Conservation (phyloP, 1,284 basidiomycete species). For the Rhizopogon parksii region DNA sequence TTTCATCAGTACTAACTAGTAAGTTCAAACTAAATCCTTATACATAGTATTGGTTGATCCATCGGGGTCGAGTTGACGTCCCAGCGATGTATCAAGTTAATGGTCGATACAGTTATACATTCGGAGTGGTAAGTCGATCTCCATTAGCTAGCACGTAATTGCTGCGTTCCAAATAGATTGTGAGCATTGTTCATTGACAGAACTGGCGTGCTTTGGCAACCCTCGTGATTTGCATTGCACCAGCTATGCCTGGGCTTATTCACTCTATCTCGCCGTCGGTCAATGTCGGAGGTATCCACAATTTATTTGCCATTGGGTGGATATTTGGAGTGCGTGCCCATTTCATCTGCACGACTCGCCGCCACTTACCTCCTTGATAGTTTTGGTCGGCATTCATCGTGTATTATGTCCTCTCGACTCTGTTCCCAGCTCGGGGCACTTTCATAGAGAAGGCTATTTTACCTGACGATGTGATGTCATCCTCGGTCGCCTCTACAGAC, state of each 20-base stretch:
- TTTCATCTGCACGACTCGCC: not conserved
- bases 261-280: constrained; percentile 2
- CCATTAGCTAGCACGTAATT: not conserved
- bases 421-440: constrained; percentile 6
- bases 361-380: not conserved
- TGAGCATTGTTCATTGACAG: not conserved
- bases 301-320: constrained; percentile 7
- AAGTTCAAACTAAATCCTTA: not conserved
- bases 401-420: constrained; percentile 2
- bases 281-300: constrained; percentile 1
- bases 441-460: constrained; percentile 5
- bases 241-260: constrained; percentile 3
- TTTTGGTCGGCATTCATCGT: constrained; percentile 8
- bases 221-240: constrained; percentile 3
- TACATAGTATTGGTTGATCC: constrained; percentile 4
- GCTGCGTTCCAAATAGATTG: not conserved
- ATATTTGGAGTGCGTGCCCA: constrained; percentile 5
- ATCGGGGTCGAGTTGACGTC: constrained; percentile 2
- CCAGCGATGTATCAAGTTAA: constrained; percentile 6
- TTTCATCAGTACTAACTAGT: not conserved
- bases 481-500: not conserved
- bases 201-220: constrained; percentile 6
- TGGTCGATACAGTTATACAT: constrained; percentile 5
- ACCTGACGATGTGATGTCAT: constrained; percentile 2
- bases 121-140: not conserved